phyloP scores from a whole-genome alignment of 169 alveolate species.

The Plasmodium malariae region DNA sequence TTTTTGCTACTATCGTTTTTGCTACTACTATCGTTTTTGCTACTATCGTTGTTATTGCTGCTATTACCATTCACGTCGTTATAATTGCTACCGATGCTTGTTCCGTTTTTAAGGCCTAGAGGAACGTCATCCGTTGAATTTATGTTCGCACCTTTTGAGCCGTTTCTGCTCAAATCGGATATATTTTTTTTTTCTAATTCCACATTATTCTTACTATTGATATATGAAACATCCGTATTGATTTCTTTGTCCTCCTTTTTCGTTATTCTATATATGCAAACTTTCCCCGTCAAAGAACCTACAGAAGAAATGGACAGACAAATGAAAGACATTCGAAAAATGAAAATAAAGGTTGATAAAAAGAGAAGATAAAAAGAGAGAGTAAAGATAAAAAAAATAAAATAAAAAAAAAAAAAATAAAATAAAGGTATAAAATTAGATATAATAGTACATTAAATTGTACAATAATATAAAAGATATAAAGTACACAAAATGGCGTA shows the following conservation, averaged over 20 bases:
- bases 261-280: slow-evolving; percentile 50
- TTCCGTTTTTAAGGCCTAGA: no score
- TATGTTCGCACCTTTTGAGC: background rate
- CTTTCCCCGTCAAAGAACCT: slow-evolving; percentile 75
- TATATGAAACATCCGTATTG: slow-evolving; percentile 26
- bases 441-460: no score
- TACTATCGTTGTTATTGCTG: background rate
- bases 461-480: no score
- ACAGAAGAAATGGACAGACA: background rate
- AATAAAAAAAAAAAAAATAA: background rate
- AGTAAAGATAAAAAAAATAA: background rate
- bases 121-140: no score
- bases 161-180: background rate
- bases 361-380: no score
- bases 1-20: background rate
- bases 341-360: background rate
- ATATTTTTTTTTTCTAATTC: slow-evolving; percentile 1
- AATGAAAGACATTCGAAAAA: background rate
- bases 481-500: no score
- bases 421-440: background rate
- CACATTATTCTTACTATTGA: background rate
- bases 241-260: slow-evolving; percentile 35
- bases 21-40: background rate
- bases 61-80: slow-evolving; percentile 5
- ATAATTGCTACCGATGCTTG: no score